Percentiles rank a stretch among this genome's conserved stretches.
Evolutionary conservation across 202 grass and related monocot genomes (phyloP).

Genomic region (Saccharum hybrid): DNA sequence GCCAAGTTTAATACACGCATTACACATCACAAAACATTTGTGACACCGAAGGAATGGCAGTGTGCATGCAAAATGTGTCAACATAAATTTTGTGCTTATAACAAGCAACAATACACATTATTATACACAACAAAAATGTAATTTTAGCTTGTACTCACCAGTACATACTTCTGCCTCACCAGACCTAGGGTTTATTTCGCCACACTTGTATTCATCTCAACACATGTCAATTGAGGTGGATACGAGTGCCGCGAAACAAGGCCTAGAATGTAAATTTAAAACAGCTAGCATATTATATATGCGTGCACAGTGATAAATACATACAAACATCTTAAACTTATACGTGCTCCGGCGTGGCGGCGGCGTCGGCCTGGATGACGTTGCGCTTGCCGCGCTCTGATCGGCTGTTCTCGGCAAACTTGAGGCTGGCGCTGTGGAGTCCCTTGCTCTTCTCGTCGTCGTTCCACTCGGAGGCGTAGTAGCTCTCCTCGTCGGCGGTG

Average conservation of each 20-base stretch:
- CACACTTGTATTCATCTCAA: too few relatives aligned
- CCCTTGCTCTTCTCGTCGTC: slow-evolving; percentile 58
- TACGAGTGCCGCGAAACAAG: too few relatives aligned
- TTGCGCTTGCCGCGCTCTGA: slow-evolving; percentile 52
- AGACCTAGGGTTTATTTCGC: too few relatives aligned
- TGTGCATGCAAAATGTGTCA: background rate
- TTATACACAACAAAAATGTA: background rate
- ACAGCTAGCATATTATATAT: too few relatives aligned
- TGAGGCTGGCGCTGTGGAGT: slow-evolving; percentile 40
- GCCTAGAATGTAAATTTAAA: too few relatives aligned
- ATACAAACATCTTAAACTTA: background rate
- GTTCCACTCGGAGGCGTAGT: slow-evolving; percentile 55
- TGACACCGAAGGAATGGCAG: background rate
- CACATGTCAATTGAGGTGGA: too few relatives aligned
- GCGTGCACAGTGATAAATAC: too few relatives aligned
- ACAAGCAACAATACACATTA: too few relatives aligned
- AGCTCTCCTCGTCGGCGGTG: slow-evolving; percentile 19
- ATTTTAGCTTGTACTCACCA: background rate
- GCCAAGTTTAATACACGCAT: too few relatives aligned
- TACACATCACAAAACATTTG: too few relatives aligned
- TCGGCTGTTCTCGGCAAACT: slow-evolving; percentile 56
- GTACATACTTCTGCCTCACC: background rate
- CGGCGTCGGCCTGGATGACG: slow-evolving; percentile 12
- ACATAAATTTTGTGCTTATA: background rate
- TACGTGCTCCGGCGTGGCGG: background rate